A percentile compares a stretch with the other conserved stretches of the same genome.
These are phyloP conservation scores for Ogataea populi-albae DNA, from an alignment of 805 yeast genomes.

Conservation along the genomic window DNA sequence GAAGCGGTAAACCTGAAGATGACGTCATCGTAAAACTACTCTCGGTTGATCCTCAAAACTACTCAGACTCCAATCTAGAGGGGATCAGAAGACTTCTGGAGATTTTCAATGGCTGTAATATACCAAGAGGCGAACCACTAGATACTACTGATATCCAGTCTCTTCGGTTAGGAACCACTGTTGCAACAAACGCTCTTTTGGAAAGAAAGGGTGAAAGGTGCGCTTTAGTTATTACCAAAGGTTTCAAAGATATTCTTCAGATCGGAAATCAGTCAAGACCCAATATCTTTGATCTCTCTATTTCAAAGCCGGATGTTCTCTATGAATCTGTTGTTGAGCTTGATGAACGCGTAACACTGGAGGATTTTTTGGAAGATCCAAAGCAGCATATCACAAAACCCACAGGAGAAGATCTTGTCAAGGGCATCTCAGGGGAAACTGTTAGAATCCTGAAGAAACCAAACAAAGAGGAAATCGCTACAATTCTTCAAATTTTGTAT, in stretches of 20 bases:
- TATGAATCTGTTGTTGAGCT: conserved; percentile 77
- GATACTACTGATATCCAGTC: conserved; percentile 63
- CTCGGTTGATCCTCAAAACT: conserved; percentile 86
- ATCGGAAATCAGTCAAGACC: conserved; percentile 96
- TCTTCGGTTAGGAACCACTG: conserved; percentile 89
- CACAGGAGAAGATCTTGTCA: conserved; percentile 36
- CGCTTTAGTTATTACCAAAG: conserved; percentile 84
- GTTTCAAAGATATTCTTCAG: conserved; percentile 74
- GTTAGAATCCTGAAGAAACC: conserved; percentile 56
- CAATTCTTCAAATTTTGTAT: conserved; percentile 43
- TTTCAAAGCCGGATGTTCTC: conserved; percentile 65
- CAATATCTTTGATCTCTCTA: conserved; percentile 77
- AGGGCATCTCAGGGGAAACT: conserved; percentile 68
- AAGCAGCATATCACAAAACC: conserved; percentile 25
- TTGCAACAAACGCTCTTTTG: conserved; percentile 90
- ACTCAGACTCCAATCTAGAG: conserved; percentile 87
- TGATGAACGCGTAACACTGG: conserved; percentile 87
- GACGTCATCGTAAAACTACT: conserved; percentile 73
- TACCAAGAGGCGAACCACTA: conserved; percentile 58
- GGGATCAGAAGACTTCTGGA: conserved; percentile 82
- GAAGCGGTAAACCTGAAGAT: conserved; percentile 47
- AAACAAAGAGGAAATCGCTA: conserved; percentile 39
- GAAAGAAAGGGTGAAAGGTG: conserved; percentile 91
- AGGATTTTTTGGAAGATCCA: conserved; percentile 76
- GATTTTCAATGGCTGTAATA: conserved; percentile 46